Percentiles rank a stretch among this genome's conserved stretches.
Conservation (phyloP, 331 rosid genomes). For the Quercus tomentella region DNA sequence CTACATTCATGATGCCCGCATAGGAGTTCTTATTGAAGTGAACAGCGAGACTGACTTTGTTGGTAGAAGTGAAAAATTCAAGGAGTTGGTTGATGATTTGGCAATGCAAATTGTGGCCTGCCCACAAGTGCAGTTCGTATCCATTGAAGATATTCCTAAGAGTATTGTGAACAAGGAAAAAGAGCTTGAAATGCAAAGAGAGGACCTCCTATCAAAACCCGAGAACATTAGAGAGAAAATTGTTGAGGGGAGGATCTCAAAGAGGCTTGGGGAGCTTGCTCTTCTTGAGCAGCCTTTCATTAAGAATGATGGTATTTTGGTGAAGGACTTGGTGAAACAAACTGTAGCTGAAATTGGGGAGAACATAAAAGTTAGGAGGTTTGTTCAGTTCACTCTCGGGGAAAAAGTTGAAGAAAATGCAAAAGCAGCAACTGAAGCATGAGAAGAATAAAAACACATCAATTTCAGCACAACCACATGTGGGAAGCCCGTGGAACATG, state of each 20-base stretch:
- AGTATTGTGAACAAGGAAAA: constrained; percentile 52
- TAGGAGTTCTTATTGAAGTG: constrained; percentile 87
- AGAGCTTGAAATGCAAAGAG: constrained; percentile 90
- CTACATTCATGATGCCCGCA: constrained; percentile 86
- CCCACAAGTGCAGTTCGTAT: constrained; percentile 79
- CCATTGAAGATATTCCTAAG: constrained; percentile 80
- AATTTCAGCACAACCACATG: background rate
- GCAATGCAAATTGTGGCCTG: constrained; percentile 96
- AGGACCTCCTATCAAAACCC: constrained; percentile 79
- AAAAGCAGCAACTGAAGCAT: constrained; percentile 25
- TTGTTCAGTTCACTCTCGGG: constrained; percentile 76
- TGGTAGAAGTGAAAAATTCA: constrained; percentile 78
- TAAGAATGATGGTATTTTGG: constrained; percentile 71
- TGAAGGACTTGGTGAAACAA: constrained; percentile 93
- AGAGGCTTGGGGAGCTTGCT: constrained; percentile 93
- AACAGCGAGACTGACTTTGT: constrained; percentile 94
- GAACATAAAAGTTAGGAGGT: constrained; percentile 82
- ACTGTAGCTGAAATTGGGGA: constrained; percentile 92
- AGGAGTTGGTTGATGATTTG: constrained; percentile 82
- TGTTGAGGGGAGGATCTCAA: constrained; percentile 93
- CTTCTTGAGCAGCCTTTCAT: constrained; percentile 91
- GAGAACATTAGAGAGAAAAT: constrained; percentile 93
- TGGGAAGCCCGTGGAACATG: background rate
- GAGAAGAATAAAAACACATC: constrained; percentile 7
- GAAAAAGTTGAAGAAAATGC: constrained; percentile 48